phyloP scores from a whole-genome alignment of 2,329 filamentous ascomycete genomes.

The Fusarium nanum region DNA sequence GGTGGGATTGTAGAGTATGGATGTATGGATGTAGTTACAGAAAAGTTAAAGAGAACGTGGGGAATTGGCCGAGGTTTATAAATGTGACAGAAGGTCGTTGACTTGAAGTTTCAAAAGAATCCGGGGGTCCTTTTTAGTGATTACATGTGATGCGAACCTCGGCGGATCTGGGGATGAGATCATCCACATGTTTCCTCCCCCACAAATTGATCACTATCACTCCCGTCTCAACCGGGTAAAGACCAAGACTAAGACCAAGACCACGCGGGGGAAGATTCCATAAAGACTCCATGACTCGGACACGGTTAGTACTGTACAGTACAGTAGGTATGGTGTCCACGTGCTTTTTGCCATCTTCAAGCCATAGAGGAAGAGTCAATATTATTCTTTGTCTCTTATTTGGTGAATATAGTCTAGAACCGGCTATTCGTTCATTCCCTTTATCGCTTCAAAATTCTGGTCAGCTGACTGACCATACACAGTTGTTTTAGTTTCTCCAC shows the following conservation, averaged over 20 bases:
- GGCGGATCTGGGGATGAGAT: conserved; percentile 31
- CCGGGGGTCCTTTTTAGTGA: conserved; percentile 12
- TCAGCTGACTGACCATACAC: background rate
- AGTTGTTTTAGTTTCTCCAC: background rate
- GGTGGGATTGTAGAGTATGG: background rate
- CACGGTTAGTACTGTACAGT: background rate
- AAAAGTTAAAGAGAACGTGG: conserved; percentile 22
- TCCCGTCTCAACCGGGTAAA: conserved; percentile 3
- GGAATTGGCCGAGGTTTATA: conserved; percentile 41
- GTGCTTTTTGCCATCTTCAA: conserved; percentile 24
- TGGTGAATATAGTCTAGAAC: background rate
- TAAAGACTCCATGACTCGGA: conserved; percentile 29
- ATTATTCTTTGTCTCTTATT: background rate
- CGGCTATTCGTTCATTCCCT: background rate
- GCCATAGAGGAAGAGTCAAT: background rate
- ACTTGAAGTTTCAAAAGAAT: conserved; percentile 19
- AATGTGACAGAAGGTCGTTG: conserved; percentile 23
- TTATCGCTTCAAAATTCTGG: background rate
- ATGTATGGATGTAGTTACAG: background rate
- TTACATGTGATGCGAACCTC: conserved; percentile 37
- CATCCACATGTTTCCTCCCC: conserved; percentile 34
- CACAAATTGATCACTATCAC: conserved; percentile 14
- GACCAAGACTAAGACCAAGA: background rate
- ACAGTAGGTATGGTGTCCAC: conserved; percentile 24
- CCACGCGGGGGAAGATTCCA: conserved; percentile 16